Percentiles rank a stretch among this genome's conserved stretches.
phyloP scores from a whole-genome alignment of 768 basidiomycete species.

The Amanita phalloides region DNA sequence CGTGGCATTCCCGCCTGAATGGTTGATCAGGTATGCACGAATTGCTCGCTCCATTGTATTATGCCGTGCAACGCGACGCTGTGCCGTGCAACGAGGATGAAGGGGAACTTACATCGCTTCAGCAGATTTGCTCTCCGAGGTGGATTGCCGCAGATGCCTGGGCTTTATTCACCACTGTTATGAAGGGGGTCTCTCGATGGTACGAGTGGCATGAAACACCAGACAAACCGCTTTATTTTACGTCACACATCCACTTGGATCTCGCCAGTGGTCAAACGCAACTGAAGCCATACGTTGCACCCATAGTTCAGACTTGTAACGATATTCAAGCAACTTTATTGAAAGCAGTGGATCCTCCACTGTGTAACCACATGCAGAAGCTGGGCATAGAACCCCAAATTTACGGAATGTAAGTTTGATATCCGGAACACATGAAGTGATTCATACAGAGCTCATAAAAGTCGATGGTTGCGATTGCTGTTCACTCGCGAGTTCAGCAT shows the following conservation, averaged over 20 bases:
- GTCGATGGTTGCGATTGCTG: constrained; percentile 88
- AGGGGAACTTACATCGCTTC: constrained; percentile 34
- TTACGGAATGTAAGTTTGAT: constrained; percentile 77
- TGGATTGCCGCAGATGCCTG: constrained; percentile 86
- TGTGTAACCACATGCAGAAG: constrained; percentile 67
- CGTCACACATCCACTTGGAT: constrained; percentile 32
- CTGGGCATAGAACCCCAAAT: constrained; percentile 92
- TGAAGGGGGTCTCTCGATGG: constrained; percentile 75
- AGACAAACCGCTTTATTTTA: constrained; percentile 21
- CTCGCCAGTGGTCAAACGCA: constrained; percentile 34
- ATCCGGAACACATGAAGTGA: neutral
- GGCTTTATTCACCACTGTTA: constrained; percentile 69
- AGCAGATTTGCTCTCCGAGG: constrained; percentile 51
- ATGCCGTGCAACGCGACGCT: constrained; percentile 69
- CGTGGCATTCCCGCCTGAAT: neutral
- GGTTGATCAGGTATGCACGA: constrained; percentile 82
- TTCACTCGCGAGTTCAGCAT: constrained; percentile 90
- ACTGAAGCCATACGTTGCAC: constrained; percentile 63
- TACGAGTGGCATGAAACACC: constrained; percentile 54
- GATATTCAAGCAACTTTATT: constrained; percentile 67
- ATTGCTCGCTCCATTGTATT: constrained; percentile 78
- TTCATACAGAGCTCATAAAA: constrained; percentile 17
- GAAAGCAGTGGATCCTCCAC: constrained; percentile 65
- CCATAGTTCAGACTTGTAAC: constrained; percentile 79
- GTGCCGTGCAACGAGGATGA: neutral